Base-by-base conservation (phyloP, 2,329 filamentous ascomycete genomes). In the Verticillium longisporum region DNA sequence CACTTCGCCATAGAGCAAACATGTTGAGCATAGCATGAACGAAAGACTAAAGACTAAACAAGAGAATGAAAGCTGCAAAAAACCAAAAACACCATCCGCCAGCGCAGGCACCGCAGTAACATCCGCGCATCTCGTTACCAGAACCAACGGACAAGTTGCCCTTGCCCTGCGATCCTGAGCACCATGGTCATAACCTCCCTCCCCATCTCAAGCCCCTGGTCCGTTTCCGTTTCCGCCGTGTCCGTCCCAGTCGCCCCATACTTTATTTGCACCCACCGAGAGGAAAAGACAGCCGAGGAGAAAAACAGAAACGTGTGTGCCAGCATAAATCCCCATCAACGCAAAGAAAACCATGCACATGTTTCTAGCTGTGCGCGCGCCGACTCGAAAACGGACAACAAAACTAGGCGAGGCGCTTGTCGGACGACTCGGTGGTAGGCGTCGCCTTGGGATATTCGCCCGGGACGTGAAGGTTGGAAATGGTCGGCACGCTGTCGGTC, bases 391-490 rank as follows among this genome's bases (percentile, higher is more conserved):
- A 6, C 26, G 26, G 26, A 26, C n/a, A 2, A 11, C 2, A 14
- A n/a, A 6, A 26, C 14, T 55, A 55, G 26, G 33, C 37, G 9
- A 56, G 14, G n/a, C 37, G 32, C 13, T 56, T 60, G 7, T 36
- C 54, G 7, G 45, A 56, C 9, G 34, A 6, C 38, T 60, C 58
- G 14, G 36, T 56, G 21, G 60, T 45, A 10, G 60, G 56, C 4
- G 60, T 66, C 60, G 63, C 70, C 64, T 73, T 78, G 9, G 86
- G 86, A 69, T 82, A 92, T 66, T 88, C 81, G 11, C 89, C 89
- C 3, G 89, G 89, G 18, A 92, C 82, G 68, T 89, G 87, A 58
- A 91, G 73, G 68, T 88, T 82, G 60, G 85, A 86, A 55, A 90
- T 83, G 33, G 82, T 84, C 13, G 80, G 78, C 6, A 80, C 76